These are phyloP conservation scores for Lavandula angustifolia DNA, from an alignment of 257 asterid species.

Conservation along the genomic window DNA sequence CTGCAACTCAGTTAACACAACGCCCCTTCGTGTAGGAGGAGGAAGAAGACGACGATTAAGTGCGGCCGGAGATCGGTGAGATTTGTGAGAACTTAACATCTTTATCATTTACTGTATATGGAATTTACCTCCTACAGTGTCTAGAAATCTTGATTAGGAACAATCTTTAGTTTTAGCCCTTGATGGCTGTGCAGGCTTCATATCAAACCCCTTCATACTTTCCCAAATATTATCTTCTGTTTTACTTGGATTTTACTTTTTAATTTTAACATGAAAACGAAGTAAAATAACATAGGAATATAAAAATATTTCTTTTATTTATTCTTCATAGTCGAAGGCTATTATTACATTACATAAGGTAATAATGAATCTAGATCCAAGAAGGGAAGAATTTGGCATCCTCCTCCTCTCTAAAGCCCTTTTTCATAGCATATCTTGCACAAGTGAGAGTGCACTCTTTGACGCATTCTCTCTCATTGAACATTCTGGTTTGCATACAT, in stretches of 20 bases:
- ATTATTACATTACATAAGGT: no score
- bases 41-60: conserved; percentile 55
- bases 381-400: neutral
- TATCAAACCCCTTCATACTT: no score
- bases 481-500: conserved; percentile 36
- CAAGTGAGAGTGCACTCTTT: conserved; percentile 41
- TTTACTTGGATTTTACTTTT: no score
- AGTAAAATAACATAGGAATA: no score
- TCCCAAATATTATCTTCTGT: no score
- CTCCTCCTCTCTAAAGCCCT: conserved; percentile 12
- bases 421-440: conserved; percentile 22
- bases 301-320: no score
- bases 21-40: conserved; percentile 39
- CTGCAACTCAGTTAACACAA: neutral
- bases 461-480: conserved; percentile 38
- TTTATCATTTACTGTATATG: conserved; percentile 2
- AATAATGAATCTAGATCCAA: neutral
- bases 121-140: neutral
- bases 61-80: neutral
- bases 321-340: no score
- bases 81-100: neutral
- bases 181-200: neutral
- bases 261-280: no score
- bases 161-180: neutral
- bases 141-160: neutral